Evolutionary conservation across 179 eudicot genomes (phyloP).

Genomic region (Drosera spatulata): DNA sequence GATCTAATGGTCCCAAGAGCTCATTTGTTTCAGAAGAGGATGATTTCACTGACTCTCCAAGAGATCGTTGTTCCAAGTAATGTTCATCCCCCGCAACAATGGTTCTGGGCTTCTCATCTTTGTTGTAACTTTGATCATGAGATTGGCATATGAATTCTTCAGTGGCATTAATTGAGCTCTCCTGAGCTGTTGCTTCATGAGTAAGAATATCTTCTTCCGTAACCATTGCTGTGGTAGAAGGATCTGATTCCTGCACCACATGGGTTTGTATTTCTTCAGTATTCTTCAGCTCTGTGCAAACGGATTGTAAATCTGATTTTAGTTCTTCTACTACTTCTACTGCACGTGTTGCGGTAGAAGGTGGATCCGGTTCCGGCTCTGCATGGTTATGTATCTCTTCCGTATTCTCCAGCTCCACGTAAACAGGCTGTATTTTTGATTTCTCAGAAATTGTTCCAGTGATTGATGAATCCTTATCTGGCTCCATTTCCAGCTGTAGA

Average conservation of each 20-base stretch:
- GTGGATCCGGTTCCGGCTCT: too few relatives aligned
- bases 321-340: not conserved
- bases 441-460: conserved; percentile 15
- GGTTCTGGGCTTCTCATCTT: conserved; percentile 1
- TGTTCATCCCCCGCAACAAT: conserved; percentile 6
- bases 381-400: too few relatives aligned
- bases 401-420: not conserved
- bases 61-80: conserved; percentile 11
- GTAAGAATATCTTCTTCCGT: not conserved
- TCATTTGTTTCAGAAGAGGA: conserved; percentile 17
- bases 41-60: conserved; percentile 10
- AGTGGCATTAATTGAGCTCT: conserved; percentile 4
- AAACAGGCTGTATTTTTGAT: conserved; percentile 1
- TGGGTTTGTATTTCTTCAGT: conserved; percentile 1
- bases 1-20: conserved; percentile 13
- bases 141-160: conserved; percentile 10
- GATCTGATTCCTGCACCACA: conserved; percentile 5
- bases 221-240: conserved; percentile 4
- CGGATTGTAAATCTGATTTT: conserved; percentile 3
- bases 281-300: not conserved
- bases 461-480: conserved; percentile 13
- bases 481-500: conserved; percentile 36
- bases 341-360: too few relatives aligned
- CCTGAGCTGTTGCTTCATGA: conserved; percentile 3
- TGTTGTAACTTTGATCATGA: conserved; percentile 6